Evolutionary conservation across 177 flowering plant genomes (phyloP), one percentile per base, ranked within the genome.

Genomic region (Vitis hybrid): DNA sequence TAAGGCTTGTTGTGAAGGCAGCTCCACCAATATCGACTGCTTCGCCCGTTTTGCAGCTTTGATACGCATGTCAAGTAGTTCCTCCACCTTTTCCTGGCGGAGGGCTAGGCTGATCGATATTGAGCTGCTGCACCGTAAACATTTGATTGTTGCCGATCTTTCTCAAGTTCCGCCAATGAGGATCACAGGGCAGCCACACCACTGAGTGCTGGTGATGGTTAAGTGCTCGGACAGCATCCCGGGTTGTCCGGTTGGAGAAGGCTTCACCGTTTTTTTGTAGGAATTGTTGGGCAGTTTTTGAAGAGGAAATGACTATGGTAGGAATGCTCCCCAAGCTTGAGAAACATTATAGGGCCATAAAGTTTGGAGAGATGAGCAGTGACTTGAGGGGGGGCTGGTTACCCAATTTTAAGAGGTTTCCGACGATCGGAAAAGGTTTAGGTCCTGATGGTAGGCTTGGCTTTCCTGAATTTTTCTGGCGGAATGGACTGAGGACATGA

Each of bases 271-370:
- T 17, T 32, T 48, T 74, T 5, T 68, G 73, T 14, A 71, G 56
- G 5, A 52, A 63, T 40, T 56, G 68, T 71, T 56, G 10, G 12
- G 73, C 73, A 11, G 34, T 10, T 5, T 64, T 14, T 11, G 68
- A 30, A 1, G 73, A 69, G 13, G 73, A 69, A 21, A 58, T 55
- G 11, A 74, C 60, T 9, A 74, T 23, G 11, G 69, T 64, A 11
- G 73, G 69, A 1, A 30, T 18, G 12, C 23, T 26, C 10, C 10
- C 77, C 77, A 2, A 74, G 60, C 2, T 40, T 52, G 10, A 74
- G 55, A 18, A 73, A 26, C 69, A 74, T 74, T 15, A 74, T 55
- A 1, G 77, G 77, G 13, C 77, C 77, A 14, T 74, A 59, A 15
- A 15, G 50, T n/a, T 58, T 32, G 19, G 19, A 19, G 19, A 19